A percentile compares a stretch with the other conserved stretches of the same genome.
phyloP scores from a whole-genome alignment of 192 early-diverging fungal species.

The Umbelopsis sp. region DNA sequence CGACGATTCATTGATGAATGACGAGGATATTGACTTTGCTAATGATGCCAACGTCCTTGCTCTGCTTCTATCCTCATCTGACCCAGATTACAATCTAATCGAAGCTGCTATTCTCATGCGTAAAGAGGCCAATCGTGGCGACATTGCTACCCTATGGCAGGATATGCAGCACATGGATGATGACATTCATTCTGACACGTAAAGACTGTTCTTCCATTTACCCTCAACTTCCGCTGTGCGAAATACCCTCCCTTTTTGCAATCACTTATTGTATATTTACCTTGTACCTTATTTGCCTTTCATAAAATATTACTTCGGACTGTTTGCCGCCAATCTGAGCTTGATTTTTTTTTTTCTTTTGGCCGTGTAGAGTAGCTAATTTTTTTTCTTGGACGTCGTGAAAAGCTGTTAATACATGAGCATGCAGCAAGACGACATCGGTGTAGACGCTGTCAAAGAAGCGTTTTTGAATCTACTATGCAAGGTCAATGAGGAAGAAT shows the following conservation, averaged over 20 bases:
- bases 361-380: too few relatives aligned
- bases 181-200: constrained; percentile 12
- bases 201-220: not conserved
- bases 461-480: constrained; percentile 33
- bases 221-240: not conserved
- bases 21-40: constrained; percentile 9
- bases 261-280: not conserved
- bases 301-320: not conserved
- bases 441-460: constrained; percentile 29
- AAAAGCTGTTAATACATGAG: not conserved
- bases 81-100: constrained; percentile 11
- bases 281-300: not conserved
- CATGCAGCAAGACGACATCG: constrained; percentile 18
- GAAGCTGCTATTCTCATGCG: constrained; percentile 16
- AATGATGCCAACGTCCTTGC: constrained; percentile 5
- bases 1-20: constrained; percentile 3
- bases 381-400: not conserved
- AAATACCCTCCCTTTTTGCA: not conserved
- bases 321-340: constrained; percentile 7
- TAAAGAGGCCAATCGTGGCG: not conserved
- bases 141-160: not conserved
- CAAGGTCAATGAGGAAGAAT: constrained; percentile 30
- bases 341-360: not conserved
- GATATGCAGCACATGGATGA: not conserved
- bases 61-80: constrained; percentile 1